These are phyloP conservation scores for Cladosporium sp. DNA, from an alignment of 2,329 filamentous ascomycete species.

Conservation along the genomic window DNA sequence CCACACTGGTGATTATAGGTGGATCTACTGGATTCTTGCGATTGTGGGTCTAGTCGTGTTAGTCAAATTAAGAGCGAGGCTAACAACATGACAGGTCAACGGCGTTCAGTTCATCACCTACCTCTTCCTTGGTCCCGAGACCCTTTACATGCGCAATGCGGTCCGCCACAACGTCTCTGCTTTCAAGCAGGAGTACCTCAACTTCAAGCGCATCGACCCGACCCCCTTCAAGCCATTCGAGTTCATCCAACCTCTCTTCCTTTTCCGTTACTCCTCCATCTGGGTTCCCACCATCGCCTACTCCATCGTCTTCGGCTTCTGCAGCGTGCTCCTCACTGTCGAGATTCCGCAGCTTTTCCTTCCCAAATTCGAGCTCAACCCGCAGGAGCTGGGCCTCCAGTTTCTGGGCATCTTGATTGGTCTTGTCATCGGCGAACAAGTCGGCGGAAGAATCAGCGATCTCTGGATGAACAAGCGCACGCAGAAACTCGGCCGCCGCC, in stretches of 20 bases:
- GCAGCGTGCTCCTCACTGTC: slow-evolving; percentile 48
- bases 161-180: slow-evolving; percentile 30
- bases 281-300: slow-evolving; percentile 49
- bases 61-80: not conserved
- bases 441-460: slow-evolving; percentile 50
- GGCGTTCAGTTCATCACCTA: slow-evolving; percentile 52
- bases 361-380: slow-evolving; percentile 50
- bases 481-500: slow-evolving; percentile 28
- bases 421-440: slow-evolving; percentile 51
- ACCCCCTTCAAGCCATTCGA: slow-evolving; percentile 43
- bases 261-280: slow-evolving; percentile 43
- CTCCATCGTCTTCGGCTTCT: slow-evolving; percentile 53
- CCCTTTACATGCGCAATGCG: slow-evolving; percentile 45
- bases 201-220: slow-evolving; percentile 46
- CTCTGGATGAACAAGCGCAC: slow-evolving; percentile 44
- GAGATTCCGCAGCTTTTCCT: slow-evolving; percentile 56
- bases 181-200: slow-evolving; percentile 43
- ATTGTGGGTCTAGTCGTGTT: slow-evolving; percentile 36
- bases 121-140: slow-evolving; percentile 51
- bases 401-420: slow-evolving; percentile 53
- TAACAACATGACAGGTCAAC: slow-evolving; percentile 40
- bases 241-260: slow-evolving; percentile 47
- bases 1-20: slow-evolving; percentile 46
- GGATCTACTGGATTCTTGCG: slow-evolving; percentile 54
- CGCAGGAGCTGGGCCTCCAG: slow-evolving; percentile 54